Conservation (phyloP, 768 basidiomycete genomes). For the Russula griseocarnosa region DNA sequence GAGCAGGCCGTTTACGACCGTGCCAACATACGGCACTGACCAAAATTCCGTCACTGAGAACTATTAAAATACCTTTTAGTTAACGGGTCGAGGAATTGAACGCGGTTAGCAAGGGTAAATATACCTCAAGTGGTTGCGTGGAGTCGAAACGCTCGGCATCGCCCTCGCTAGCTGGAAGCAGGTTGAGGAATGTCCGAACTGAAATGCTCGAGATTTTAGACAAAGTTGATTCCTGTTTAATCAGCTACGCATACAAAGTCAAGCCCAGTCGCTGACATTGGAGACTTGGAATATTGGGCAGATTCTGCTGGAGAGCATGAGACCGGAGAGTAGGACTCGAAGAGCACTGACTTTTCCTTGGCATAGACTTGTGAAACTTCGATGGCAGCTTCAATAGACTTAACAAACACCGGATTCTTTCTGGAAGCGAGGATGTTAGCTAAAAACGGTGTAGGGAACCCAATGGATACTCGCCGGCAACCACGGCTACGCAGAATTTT, state of each 20-base stretch:
- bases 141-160: constrained; percentile 76
- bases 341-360: constrained; percentile 52
- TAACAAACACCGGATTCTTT: constrained; percentile 80
- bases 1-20: constrained; percentile 80
- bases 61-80: constrained; percentile 37
- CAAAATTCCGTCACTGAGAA: constrained; percentile 84
- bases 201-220: background rate
- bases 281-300: constrained; percentile 91
- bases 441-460: background rate
- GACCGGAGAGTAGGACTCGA: background rate
- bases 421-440: constrained; percentile 38
- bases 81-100: constrained; percentile 7
- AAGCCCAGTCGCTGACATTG: constrained; percentile 92
- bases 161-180: constrained; percentile 81
- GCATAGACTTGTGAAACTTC: constrained; percentile 74
- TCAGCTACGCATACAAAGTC: constrained; percentile 51
- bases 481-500: constrained; percentile 93
- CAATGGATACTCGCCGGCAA: constrained; percentile 56
- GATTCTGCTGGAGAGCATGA: constrained; percentile 44
- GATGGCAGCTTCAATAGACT: constrained; percentile 74
- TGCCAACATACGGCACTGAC: constrained; percentile 84
- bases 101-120: background rate
- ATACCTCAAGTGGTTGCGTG: constrained; percentile 76
- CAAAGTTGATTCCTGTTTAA: background rate
- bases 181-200: constrained; percentile 88